Conservation (phyloP, 176 grass and related monocot genomes). For the Lolium perenne region DNA sequence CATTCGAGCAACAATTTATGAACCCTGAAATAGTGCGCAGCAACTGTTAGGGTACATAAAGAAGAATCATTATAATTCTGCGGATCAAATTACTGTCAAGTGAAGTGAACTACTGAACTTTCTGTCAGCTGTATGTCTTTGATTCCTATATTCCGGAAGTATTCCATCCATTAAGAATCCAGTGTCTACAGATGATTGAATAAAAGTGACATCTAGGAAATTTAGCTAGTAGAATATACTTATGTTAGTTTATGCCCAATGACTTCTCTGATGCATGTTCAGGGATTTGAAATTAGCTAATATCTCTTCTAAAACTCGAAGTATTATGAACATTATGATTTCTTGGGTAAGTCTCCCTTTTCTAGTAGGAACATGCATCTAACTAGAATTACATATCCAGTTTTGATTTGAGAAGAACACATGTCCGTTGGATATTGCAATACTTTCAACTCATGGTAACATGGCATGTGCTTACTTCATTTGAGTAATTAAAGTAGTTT, state of each 20-base stretch:
- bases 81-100: constrained; percentile 2
- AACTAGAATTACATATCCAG: constrained; percentile 6
- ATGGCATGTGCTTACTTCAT: constrained; percentile 11
- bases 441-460: constrained; percentile 1
- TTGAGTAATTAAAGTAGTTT: not conserved
- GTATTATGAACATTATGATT: constrained; percentile 14
- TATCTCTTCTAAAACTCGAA: not conserved
- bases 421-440: not conserved
- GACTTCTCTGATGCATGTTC: constrained; percentile 28
- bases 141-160: constrained; percentile 16
- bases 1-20: constrained; percentile 6
- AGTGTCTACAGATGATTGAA: constrained; percentile 18
- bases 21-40: not conserved
- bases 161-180: constrained; percentile 22
- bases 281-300: constrained; percentile 23
- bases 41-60: not conserved
- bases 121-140: constrained; percentile 10
- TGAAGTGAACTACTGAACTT: constrained; percentile 30
- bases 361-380: not conserved
- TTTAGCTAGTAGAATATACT: constrained; percentile 11
- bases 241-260: not conserved
- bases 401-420: not conserved
- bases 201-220: constrained; percentile 29
- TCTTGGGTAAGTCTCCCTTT: not conserved
- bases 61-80: constrained; percentile 21